Percentiles rank a stretch among this genome's conserved stretches.
Evolutionary conservation across 2,329 filamentous ascomycete species (phyloP).

Genomic region (Tolypocladium cylindrosporum): DNA sequence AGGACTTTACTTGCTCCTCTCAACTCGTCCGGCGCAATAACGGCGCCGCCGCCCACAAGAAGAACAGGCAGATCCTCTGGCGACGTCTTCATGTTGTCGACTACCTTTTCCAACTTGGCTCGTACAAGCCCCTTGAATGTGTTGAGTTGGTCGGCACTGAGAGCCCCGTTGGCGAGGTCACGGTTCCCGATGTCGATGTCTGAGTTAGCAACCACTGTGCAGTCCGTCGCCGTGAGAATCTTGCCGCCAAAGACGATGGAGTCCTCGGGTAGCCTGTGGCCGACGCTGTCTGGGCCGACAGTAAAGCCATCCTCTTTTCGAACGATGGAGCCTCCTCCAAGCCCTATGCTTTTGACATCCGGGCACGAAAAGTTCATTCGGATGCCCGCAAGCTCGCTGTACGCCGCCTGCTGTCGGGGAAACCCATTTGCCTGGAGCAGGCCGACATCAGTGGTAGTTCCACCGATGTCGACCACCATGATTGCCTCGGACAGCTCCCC

Average conservation of each 20-base stretch:
- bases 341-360: conserved; percentile 48
- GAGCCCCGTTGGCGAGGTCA: conserved; percentile 19
- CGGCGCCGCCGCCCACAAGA: conserved; percentile 53
- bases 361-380: conserved; percentile 51
- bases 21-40: conserved; percentile 46
- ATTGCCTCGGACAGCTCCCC: conserved; percentile 24
- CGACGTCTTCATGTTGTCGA: conserved; percentile 55
- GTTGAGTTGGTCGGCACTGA: conserved; percentile 21
- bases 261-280: conserved; percentile 43
- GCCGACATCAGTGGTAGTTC: conserved; percentile 56
- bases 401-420: conserved; percentile 52
- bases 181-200: conserved; percentile 30
- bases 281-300: conserved; percentile 54
- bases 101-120: conserved; percentile 41
- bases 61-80: conserved; percentile 49
- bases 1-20: conserved; percentile 45
- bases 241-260: conserved; percentile 47
- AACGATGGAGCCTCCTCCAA: conserved; percentile 49
- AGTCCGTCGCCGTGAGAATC: conserved; percentile 49
- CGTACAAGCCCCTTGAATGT: conserved; percentile 32
- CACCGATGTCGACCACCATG: conserved; percentile 58
- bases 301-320: conserved; percentile 26
- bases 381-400: conserved; percentile 52
- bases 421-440: conserved; percentile 51
- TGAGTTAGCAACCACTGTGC: conserved; percentile 25